Evolutionary conservation across 148 eudicot genomes (phyloP), one percentile per base, ranked within the genome.

Genomic region (Rhododendron ovatum): DNA sequence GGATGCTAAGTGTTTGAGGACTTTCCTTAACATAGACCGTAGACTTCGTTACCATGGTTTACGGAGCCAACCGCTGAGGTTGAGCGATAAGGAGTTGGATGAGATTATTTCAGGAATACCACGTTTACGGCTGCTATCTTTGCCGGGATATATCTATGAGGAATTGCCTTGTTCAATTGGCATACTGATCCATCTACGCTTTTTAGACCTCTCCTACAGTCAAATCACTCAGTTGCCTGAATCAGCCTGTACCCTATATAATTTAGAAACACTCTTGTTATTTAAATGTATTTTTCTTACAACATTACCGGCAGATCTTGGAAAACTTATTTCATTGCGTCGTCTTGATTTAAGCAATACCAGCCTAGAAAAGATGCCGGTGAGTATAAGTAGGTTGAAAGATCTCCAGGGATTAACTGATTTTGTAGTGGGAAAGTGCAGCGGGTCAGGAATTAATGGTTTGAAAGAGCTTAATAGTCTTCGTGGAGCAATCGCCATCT

Each of bases 241-340:
- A 37, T 20, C 75, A 11, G 5, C 63, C 5, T 57, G 53, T 24
- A 61, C 3, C 10, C 2, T 82, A 0, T 39, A 24, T 61, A 61
- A 82, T 82, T 63, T 82, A 14, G 50, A 82, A 39, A 82, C 84
- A 63, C 13, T 82, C 6, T 7, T 35, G 20, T 43, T 82, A 22
- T 11, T 6, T 20, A 0, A 7, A 0, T 82, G 84, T 41, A 2
- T 0, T 0, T 4, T 33, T 6, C 61, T 55, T 1, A 55, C 7
- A 15, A 55, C 7, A 4, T 55, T 55, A 4, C 61, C 61, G 6
- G 61, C 7, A 55, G 7, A 55, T 15, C 61, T 55, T 55, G 61
- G 4, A 55, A 3, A 55, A 55, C 61, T 55, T 1, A 55, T 55
- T 15, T 55, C 61, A 55, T 55, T 55, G 61, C 61, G 22, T 55